Conservation (phyloP, 441 rosid genomes). For the Aleurites moluccanus region DNA sequence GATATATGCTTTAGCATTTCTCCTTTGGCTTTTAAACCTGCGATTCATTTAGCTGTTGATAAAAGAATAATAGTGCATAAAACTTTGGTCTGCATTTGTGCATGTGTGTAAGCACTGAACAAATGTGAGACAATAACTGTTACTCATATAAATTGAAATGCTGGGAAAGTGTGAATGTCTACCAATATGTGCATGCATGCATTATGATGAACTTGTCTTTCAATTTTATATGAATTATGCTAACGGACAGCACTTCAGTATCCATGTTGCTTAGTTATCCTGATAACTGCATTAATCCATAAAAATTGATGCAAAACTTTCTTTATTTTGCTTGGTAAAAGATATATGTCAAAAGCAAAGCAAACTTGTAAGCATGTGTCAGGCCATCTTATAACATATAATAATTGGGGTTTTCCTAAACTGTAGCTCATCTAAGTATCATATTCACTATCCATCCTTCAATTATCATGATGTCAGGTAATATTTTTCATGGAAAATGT, state of each 20-base stretch:
- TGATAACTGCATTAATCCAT: neutral
- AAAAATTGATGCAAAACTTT: neutral
- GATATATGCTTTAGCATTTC: neutral
- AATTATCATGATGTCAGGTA: neutral
- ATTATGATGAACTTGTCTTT: neutral
- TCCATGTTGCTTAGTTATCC: neutral
- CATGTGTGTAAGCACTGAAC: neutral
- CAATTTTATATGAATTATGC: neutral
- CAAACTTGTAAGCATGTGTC: neutral
- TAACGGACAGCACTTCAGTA: neutral
- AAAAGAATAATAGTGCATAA: neutral
- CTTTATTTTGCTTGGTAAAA: neutral
- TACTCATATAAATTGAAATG: neutral
- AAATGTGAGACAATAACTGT: neutral
- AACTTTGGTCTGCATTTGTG: neutral
- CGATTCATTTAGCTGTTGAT: neutral
- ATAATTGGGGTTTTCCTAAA: neutral
- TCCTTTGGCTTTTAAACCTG: neutral
- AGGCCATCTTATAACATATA: neutral
- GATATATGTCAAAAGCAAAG: constrained; percentile 3
- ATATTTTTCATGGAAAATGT: neutral
- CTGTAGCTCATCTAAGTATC: neutral
- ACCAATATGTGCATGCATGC: neutral
- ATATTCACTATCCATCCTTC: neutral
- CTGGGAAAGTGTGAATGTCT: neutral